phyloP scores from a whole-genome alignment of 1,139 yeast genomes.

The Scheffersomyces insectosa region DNA sequence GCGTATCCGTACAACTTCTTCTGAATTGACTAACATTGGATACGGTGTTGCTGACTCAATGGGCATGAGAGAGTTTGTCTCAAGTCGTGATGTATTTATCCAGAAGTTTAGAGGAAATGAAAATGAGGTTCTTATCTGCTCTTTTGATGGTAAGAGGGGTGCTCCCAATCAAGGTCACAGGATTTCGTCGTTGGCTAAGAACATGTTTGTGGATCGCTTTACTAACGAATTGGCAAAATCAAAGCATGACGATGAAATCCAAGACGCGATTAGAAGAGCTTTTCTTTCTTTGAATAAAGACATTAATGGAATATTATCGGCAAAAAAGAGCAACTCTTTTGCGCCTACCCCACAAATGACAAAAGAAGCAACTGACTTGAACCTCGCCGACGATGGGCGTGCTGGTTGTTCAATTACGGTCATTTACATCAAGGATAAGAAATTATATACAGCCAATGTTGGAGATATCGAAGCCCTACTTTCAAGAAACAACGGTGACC shows the following conservation, averaged over 20 bases:
- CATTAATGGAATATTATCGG: slow-evolving; percentile 49
- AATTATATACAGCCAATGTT: slow-evolving; percentile 78
- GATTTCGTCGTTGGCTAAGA: slow-evolving; percentile 74
- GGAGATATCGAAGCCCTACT: slow-evolving; percentile 89
- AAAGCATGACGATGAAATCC: slow-evolving; percentile 45
- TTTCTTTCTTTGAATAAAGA: slow-evolving; percentile 81
- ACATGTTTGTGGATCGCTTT: slow-evolving; percentile 62
- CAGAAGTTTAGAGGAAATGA: slow-evolving; percentile 88
- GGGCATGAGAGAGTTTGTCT: slow-evolving; percentile 66
- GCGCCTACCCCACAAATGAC: slow-evolving; percentile 21
- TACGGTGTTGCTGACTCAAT: slow-evolving; percentile 91
- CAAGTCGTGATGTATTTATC: slow-evolving; percentile 81
- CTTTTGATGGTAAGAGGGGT: slow-evolving; percentile 83
- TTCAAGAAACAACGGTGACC: slow-evolving; percentile 81
- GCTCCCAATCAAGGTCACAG: slow-evolving; percentile 60
- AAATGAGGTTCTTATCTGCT: slow-evolving; percentile 66
- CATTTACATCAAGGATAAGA: slow-evolving; percentile 70
- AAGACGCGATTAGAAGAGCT: slow-evolving; percentile 74
- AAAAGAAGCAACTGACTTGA: slow-evolving; percentile 47
- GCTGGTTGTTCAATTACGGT: slow-evolving; percentile 90
- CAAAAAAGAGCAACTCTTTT: slow-evolving; percentile 33
- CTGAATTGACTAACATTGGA: slow-evolving; percentile 73
- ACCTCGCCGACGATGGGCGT: slow-evolving; percentile 59
- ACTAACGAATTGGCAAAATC: slow-evolving; percentile 61
- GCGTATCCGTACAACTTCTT: slow-evolving; percentile 91